Evolutionary conservation across 2,329 filamentous ascomycete genomes (phyloP), one percentile per base, ranked within the genome.

Genomic region (Venturia oleaginea): DNA sequence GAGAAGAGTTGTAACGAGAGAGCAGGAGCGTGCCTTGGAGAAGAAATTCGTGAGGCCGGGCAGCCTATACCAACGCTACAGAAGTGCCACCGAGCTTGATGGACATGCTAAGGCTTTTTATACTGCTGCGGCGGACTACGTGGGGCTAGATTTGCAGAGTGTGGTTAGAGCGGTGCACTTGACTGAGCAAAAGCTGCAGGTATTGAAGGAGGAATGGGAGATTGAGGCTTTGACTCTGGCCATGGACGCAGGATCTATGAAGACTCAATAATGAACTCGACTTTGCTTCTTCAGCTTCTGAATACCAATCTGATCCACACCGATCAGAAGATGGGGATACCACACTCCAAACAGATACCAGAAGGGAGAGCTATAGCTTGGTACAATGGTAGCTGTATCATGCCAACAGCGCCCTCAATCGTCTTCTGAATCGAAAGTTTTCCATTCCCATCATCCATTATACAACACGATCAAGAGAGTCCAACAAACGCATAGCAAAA

Each of bases 101-200:
- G 74, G 76, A 5, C 69, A 69, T 17, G 80, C 78, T 22, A 79
- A 72, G 62, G 65, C 70, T 0, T 83, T 87, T 65, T 83, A 83
- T 68, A 75, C 81, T 65, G 74, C 78, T 59, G 81, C 78, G 13
- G 82, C 83, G 11, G 76, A 75, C 66, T 70, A 81, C 19, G 78
- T 78, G 7, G 84, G 46, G 7, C 59, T 64, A 81, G 7, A 68
- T 84, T 66, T 85, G 57, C 73, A 78, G 32, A 79, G 77, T 42
- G 72, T 86, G 54, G 70, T 84, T 17, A 74, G 73, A 64, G 80
- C 79, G 19, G 82, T 86, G 0, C 77, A 76, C 57, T 73, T 77
- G 42, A 76, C 79, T 0, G 84, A 87, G 27, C 34, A 40, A 40
- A 60, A 43, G 59, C 32, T 60, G 69, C 67, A 71, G 64, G 77